phyloP scores from a whole-genome alignment of 1,284 basidiomycete species.

The Leccinum subfulvum region DNA sequence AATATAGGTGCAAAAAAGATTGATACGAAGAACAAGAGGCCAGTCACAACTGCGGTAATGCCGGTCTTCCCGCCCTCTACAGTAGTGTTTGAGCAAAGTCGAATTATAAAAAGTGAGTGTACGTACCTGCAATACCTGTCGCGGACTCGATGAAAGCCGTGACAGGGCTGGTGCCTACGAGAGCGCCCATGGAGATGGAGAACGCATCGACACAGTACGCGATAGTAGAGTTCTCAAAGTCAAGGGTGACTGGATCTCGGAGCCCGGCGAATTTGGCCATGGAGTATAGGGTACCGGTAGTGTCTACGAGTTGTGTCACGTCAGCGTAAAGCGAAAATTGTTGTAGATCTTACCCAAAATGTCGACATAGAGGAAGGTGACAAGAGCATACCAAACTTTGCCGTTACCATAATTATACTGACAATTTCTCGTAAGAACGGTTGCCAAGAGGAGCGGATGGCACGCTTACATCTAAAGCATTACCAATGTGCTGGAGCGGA shows the following conservation, averaged over 20 bases:
- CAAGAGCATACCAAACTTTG: conserved; percentile 82
- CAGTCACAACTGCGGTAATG: conserved; percentile 74
- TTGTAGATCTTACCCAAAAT: conserved; percentile 56
- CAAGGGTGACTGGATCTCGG: conserved; percentile 79
- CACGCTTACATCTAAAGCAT: conserved; percentile 60
- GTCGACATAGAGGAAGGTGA: conserved; percentile 90
- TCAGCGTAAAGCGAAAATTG: not conserved
- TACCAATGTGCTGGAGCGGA: conserved; percentile 59
- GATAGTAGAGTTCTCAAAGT: conserved; percentile 84
- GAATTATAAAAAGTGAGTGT: not conserved
- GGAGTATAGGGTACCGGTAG: conserved; percentile 79
- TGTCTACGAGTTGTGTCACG: conserved; percentile 32
- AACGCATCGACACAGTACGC: conserved; percentile 86
- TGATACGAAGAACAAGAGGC: conserved; percentile 80
- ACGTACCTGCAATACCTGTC: conserved; percentile 67
- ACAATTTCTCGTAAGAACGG: conserved; percentile 2
- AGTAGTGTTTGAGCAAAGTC: conserved; percentile 8
- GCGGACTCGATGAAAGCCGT: conserved; percentile 88
- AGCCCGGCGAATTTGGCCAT: conserved; percentile 93
- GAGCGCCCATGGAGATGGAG: conserved; percentile 77
- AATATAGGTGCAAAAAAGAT: conserved; percentile 92
- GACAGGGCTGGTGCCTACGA: conserved; percentile 85
- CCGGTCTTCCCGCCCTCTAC: conserved; percentile 88
- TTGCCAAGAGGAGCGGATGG: not conserved
- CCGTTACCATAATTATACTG: conserved; percentile 65